Percentiles rank a stretch among this genome's conserved stretches.
phyloP scores from a whole-genome alignment of 345 rosid species.

The Rhodomyrtus tomentosa region DNA sequence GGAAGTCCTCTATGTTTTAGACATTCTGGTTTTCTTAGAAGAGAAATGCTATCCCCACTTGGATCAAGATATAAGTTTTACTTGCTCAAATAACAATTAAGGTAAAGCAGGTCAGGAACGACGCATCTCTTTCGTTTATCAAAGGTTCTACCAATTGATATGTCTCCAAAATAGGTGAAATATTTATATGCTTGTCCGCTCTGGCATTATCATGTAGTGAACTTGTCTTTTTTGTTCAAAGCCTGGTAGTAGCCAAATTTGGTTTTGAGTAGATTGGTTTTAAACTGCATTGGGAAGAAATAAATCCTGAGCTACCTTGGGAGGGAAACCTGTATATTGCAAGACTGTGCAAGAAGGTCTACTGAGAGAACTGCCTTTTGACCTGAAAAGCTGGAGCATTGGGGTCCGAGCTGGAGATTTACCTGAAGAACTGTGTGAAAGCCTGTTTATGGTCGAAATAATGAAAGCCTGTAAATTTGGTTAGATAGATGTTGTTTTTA shows the following conservation, averaged over 20 bases:
- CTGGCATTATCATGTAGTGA: background rate
- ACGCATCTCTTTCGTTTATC: no score
- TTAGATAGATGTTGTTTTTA: background rate
- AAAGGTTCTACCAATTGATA: no score
- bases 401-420: background rate
- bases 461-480: background rate
- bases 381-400: background rate
- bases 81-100: no score
- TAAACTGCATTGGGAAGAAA: background rate
- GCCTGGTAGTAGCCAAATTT: background rate
- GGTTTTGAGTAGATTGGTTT: background rate
- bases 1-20: background rate
- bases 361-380: background rate
- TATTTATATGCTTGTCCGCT: background rate
- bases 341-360: background rate
- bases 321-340: background rate
- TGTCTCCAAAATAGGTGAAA: background rate
- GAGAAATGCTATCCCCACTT: no score
- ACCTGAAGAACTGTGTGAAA: background rate
- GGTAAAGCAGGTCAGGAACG: no score
- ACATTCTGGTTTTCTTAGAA: background rate
- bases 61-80: no score
- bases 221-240: background rate
- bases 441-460: background rate
- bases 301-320: background rate